phyloP scores from a whole-genome alignment of 768 basidiomycete genomes.

The Daedalea quercina region DNA sequence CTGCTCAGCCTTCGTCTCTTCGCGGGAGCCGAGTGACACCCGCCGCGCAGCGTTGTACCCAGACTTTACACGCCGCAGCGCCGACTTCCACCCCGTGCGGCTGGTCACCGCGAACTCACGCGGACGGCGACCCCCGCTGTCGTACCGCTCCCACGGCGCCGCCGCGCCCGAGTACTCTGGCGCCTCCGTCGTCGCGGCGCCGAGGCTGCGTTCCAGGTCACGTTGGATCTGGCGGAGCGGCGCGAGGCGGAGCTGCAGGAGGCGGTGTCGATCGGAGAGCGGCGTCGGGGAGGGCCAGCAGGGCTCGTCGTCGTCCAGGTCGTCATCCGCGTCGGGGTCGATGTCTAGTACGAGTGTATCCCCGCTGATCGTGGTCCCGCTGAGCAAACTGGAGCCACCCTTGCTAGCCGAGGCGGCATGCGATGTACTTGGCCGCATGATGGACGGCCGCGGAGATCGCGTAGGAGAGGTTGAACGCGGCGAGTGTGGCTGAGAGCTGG shows the following conservation, averaged over 20 bases:
- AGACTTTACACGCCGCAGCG: constrained; percentile 15
- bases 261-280: constrained; percentile 54
- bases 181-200: constrained; percentile 46
- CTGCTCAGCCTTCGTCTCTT: constrained; percentile 6
- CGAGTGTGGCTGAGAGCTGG: constrained; percentile 2
- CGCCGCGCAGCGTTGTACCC: constrained; percentile 9
- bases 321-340: neutral
- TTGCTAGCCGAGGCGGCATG: neutral
- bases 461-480: neutral
- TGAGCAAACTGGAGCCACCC: neutral
- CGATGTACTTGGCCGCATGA: neutral
- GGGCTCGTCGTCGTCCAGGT: constrained; percentile 3
- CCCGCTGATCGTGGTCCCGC: neutral
- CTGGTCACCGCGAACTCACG: constrained; percentile 21
- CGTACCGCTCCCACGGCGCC: constrained; percentile 9
- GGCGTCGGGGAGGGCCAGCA: neutral
- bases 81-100: constrained; percentile 21
- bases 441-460: constrained; percentile 1
- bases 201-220: constrained; percentile 54
- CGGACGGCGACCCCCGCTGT: constrained; percentile 5
- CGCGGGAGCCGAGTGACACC: constrained; percentile 7
- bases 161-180: constrained; percentile 3
- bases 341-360: neutral
- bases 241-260: constrained; percentile 47
- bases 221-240: constrained; percentile 49